Evolutionary conservation across 495 filamentous ascomycete species (phyloP), one percentile per base, ranked within the genome.

Genomic region (Podospora anserina): DNA sequence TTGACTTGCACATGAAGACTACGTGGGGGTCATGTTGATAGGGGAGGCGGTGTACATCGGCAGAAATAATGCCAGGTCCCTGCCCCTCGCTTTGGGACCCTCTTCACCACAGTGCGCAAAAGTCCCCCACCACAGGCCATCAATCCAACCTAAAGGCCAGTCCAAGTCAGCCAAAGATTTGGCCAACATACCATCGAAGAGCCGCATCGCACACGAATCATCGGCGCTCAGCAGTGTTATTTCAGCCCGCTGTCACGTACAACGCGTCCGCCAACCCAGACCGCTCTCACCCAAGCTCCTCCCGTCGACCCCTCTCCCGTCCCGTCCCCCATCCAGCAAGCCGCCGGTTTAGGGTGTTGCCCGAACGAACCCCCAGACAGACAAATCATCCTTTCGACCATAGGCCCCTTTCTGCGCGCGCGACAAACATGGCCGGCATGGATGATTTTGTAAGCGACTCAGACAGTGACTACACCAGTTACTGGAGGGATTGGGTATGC

Each of bases 401-500:
- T 5, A 26, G 56, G 58, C 54, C 55, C 39, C 39, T 49, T 49
- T 49, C 6, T 49, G 39, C 39, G 39, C 39, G 39, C 39, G 15
- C 23, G 23, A 23, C 23, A 1, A 32, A 34, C 54, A 30, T 62
- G 56, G 60, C 68, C 54, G 76, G 74, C 71, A 87, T 99, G 95
- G 95, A 98, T 76, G 95, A 97, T 78, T 98, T 94, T 78, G 94
- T 90, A 69, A 97, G 93, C 74, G 95, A 99, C 78, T 96, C 96
- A 16, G 95, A 99, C 77, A 97, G 94, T 80, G 96, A 98, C 78
- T 99, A 98, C 79, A 97, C 95, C 39, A 97, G 92, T 80, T 99
- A 99, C 82, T 99, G 95, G 95, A 85, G 95, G 79, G 95, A 99
- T 82, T 99, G 95, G 95, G 94, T 97, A 84, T 79, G 92, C 20